Percentiles rank a stretch among this genome's conserved stretches.
phyloP scores from a whole-genome alignment of 169 alveolate genomes.

The Cryptosporidium andersoni region DNA sequence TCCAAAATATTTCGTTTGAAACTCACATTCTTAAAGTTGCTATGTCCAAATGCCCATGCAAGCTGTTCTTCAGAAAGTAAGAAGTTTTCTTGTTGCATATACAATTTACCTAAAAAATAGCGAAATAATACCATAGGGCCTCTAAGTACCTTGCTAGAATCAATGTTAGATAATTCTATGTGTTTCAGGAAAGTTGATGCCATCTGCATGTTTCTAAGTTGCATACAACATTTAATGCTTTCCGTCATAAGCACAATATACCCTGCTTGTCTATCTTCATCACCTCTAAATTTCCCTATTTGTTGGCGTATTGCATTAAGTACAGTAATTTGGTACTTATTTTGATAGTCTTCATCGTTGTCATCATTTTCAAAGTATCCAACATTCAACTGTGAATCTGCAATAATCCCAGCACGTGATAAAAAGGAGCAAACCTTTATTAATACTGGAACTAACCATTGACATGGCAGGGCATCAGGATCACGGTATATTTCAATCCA shows the following conservation, averaged over 20 bases:
- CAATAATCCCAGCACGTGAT: conserved; percentile 45
- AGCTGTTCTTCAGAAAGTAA: conserved; percentile 75
- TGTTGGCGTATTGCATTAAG: conserved; percentile 82
- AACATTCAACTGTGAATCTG: conserved; percentile 34
- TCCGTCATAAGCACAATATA: conserved; percentile 82
- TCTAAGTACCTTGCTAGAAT: conserved; percentile 78
- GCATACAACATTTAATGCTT: conserved; percentile 84
- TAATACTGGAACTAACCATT: conserved; percentile 63
- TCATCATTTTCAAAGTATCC: conserved; percentile 43
- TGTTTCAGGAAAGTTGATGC: conserved; percentile 86
- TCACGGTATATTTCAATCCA: conserved; percentile 69
- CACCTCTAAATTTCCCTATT: conserved; percentile 85
- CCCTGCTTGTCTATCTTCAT: conserved; percentile 84
- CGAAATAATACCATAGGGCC: conserved; percentile 86
- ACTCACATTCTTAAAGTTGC: conserved; percentile 74
- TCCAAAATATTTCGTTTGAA: conserved; percentile 81
- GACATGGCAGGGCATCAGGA: conserved; percentile 65
- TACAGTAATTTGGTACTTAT: conserved; percentile 76
- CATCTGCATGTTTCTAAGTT: conserved; percentile 89
- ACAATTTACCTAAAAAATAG: conserved; percentile 81
- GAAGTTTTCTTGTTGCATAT: conserved; percentile 85
- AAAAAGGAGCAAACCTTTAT: conserved; percentile 23
- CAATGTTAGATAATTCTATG: conserved; percentile 81
- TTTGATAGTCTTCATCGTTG: conserved; percentile 67
- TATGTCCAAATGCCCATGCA: conserved; percentile 75